Evolutionary conservation across 2,329 filamentous ascomycete species (phyloP), one percentile per base, ranked within the genome.

Genomic region (Hypoxylon sp.): DNA sequence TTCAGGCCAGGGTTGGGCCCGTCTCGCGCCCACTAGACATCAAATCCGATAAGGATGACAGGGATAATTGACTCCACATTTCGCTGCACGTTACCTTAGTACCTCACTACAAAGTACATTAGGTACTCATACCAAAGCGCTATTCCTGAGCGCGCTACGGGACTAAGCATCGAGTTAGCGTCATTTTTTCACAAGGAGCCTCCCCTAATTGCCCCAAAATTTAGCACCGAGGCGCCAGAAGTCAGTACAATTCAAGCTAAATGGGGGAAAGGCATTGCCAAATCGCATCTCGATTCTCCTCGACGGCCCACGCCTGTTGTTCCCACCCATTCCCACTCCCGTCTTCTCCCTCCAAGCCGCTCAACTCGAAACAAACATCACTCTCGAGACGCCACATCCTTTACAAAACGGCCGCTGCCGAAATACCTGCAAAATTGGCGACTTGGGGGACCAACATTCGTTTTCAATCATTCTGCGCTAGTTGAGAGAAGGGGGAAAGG

Each of bases 261-360:
- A 53, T 32, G 36, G 16, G 42, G 42, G 46, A 50, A 32, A 62
- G 59, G 61, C 65, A 68, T 68, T 63, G 62, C 55, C 65, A 65
- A 68, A 68, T 68, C 62, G 65, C 55, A 68, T 68, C 55, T 59
- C 51, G 46, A 68, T 62, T 65, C 54, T 60, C 50, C 38, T 65
- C 59, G 55, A 67, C 45, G n/a, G 59, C 61, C 52, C 61, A 24
- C 61, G 48, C 51, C 51, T 58, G 36, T 42, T 66, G 48, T 61
- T 61, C 53, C 58, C 53, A 64, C 53, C 46, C 52, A 50, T 49
- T 59, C 52, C 55, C n/a, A n/a, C n/a, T n/a, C n/a, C n/a, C 50
- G 28, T 59, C 53, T 60, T 51, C 56, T 50, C 51, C 48, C 30
- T 61, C 28, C 33, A 55, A 61, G 42, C 42, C 38, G 22, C 52